Conservation (phyloP, 108 stramenopile species). For the Nitzschia sp. region DNA sequence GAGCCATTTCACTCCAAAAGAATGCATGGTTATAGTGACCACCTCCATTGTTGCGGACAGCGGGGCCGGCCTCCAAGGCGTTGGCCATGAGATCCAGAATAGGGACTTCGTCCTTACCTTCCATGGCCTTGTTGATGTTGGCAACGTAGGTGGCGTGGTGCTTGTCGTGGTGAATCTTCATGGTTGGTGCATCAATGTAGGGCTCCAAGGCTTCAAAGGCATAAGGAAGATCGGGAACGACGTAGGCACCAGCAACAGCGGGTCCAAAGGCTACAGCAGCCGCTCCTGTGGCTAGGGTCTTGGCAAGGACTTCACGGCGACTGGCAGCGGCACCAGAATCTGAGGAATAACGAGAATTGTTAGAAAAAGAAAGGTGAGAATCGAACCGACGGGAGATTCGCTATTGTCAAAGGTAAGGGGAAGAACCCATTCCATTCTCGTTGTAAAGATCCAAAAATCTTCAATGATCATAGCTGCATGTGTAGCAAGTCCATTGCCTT, state of each 20-base stretch:
- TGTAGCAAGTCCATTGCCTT: too few species aligned
- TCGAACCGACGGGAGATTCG: too few species aligned
- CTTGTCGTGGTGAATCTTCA: conserved; percentile 98
- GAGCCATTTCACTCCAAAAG: conserved; percentile 98
- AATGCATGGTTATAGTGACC: conserved; percentile 99
- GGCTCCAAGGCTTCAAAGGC: conserved; percentile 94
- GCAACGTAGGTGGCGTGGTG: conserved; percentile 92
- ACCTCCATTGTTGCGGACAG: conserved; percentile 95
- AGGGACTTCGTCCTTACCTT: conserved; percentile 80
- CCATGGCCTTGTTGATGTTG: conserved; percentile 70
- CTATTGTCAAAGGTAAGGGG: too few species aligned
- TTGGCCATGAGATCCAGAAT: conserved; percentile 82
- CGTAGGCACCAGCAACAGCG: conserved; percentile 69
- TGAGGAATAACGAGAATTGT: conserved; percentile 8
- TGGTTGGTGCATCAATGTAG: conserved; percentile 92
- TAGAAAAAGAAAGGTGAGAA: too few species aligned
- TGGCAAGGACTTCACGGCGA: conserved; percentile 71
- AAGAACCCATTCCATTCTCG: too few species aligned
- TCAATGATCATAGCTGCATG: too few species aligned
- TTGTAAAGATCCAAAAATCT: too few species aligned
- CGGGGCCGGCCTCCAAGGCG: conserved; percentile 87
- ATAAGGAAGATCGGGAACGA: conserved; percentile 92
- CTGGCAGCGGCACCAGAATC: conserved; percentile 38
- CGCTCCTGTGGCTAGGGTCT: conserved; percentile 61
- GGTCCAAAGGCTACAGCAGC: conserved; percentile 56